A percentile compares a stretch with the other conserved stretches of the same genome.
Conservation (phyloP, 2,329 filamentous ascomycete species). For the Monosporascus sp. region DNA sequence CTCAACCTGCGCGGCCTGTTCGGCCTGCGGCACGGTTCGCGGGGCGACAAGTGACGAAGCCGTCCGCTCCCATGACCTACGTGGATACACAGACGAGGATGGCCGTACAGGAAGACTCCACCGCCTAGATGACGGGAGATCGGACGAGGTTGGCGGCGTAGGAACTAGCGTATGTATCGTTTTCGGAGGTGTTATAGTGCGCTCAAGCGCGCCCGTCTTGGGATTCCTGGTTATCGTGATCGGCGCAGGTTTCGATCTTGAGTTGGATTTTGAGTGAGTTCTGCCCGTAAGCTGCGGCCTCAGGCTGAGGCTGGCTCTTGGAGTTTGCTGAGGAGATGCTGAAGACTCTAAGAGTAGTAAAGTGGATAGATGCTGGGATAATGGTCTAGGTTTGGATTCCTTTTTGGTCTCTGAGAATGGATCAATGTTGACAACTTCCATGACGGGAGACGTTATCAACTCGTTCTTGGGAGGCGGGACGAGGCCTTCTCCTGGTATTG, state of each 20-base stretch:
- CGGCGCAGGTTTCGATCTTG: slow-evolving; percentile 15
- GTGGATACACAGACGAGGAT: background rate
- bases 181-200: background rate
- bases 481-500: background rate
- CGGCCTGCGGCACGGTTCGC: background rate
- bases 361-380: slow-evolving; percentile 5
- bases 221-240: slow-evolving; percentile 20
- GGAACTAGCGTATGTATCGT: slow-evolving; percentile 5
- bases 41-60: background rate
- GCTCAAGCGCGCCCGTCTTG: slow-evolving; percentile 13
- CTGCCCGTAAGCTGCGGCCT: slow-evolving; percentile 16
- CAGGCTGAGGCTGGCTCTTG: slow-evolving; percentile 7
- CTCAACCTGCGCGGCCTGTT: background rate
- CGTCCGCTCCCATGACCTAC: slow-evolving; percentile 1
- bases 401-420: slow-evolving; percentile 2
- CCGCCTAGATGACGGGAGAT: slow-evolving; percentile 3
- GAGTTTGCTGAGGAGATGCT: background rate
- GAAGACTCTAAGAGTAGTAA: slow-evolving; percentile 5
- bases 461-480: background rate
- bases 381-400: slow-evolving; percentile 8
- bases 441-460: background rate
- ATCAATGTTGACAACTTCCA: background rate
- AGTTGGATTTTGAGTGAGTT: slow-evolving; percentile 11
- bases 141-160: slow-evolving; percentile 1
- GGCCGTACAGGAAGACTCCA: slow-evolving; percentile 6